A percentile compares a stretch with the other conserved stretches of the same genome.
Conservation (phyloP, 352 stramenopile genomes). For the Saprolegnia parasitica region DNA sequence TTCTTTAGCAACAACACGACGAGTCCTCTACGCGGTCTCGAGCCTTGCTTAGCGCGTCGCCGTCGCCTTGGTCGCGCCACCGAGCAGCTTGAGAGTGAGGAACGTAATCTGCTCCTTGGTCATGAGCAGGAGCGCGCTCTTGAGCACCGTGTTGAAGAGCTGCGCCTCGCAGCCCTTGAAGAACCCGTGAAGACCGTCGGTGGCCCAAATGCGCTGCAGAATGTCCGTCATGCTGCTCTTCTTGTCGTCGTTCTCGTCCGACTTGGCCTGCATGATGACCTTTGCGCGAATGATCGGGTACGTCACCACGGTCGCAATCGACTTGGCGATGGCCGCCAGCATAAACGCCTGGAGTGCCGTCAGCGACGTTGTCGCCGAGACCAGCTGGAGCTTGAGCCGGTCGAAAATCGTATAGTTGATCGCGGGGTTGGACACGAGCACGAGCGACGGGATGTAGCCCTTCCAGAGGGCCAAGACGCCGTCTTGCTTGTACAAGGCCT, state of each 20-base stretch:
- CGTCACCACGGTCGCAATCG: conserved; percentile 77
- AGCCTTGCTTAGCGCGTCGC: background rate
- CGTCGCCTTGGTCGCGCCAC: background rate
- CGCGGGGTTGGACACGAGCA: conserved; percentile 83
- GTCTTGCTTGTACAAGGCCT: conserved; percentile 66
- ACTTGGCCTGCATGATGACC: conserved; percentile 80
- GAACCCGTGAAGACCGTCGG: conserved; percentile 52
- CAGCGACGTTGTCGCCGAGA: conserved; percentile 33
- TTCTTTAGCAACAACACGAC: no score
- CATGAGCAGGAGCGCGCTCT: conserved; percentile 78
- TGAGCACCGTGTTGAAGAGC: conserved; percentile 78
- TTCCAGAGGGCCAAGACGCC: conserved; percentile 80
- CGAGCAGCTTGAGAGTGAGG: conserved; percentile 69
- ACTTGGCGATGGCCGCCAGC: conserved; percentile 75
- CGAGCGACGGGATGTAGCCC: conserved; percentile 79
- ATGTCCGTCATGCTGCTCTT: conserved; percentile 66
- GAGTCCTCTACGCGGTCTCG: no score
- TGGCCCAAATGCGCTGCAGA: conserved; percentile 55
- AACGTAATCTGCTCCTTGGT: conserved; percentile 80
- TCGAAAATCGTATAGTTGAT: conserved; percentile 90
- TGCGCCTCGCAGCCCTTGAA: conserved; percentile 77
- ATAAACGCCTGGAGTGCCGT: conserved; percentile 73
- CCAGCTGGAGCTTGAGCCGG: conserved; percentile 66
- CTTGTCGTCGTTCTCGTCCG: conserved; percentile 43
- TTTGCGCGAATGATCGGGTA: conserved; percentile 87